Percentiles rank a stretch among this genome's conserved stretches.
Evolutionary conservation across 768 basidiomycete genomes (phyloP).

Genomic region (Phlegmacium glaucopus): DNA sequence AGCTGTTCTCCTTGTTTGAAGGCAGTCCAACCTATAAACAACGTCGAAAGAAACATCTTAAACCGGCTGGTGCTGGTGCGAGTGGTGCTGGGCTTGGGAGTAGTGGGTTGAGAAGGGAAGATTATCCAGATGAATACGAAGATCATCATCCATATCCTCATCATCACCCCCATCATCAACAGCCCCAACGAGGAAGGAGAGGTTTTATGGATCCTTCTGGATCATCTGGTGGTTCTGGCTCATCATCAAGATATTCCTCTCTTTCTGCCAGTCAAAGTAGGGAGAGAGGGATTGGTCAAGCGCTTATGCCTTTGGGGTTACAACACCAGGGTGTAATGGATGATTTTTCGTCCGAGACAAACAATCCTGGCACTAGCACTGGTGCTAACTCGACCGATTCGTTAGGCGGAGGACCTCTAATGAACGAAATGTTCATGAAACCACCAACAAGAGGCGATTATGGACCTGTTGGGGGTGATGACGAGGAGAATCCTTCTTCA

Average conservation of each 20-base stretch:
- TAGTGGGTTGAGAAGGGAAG: slow-evolving; percentile 22
- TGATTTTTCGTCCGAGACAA: slow-evolving; percentile 17
- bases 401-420: too few relatives aligned
- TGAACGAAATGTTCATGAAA: slow-evolving; percentile 56
- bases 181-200: too few relatives aligned
- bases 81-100: background rate
- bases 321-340: slow-evolving; percentile 26
- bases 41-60: slow-evolving; percentile 69
- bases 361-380: slow-evolving; percentile 11
- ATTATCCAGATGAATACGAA: slow-evolving; percentile 31
- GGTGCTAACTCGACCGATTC: slow-evolving; percentile 23
- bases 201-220: too few relatives aligned
- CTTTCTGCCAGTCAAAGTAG: slow-evolving; percentile 12
- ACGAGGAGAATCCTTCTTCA: slow-evolving; percentile 20
- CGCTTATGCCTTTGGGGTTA: slow-evolving; percentile 10
- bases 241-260: background rate
- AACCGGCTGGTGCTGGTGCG: slow-evolving; percentile 12
- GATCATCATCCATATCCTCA: slow-evolving; percentile 4
- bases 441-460: slow-evolving; percentile 64
- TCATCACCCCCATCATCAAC: too few relatives aligned
- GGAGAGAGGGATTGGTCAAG: slow-evolving; percentile 16
- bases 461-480: slow-evolving; percentile 29
- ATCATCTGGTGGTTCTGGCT: too few relatives aligned
- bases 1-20: slow-evolving; percentile 73
- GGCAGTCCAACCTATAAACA: slow-evolving; percentile 89